Percentiles rank a stretch among this genome's conserved stretches.
Conservation (phyloP, 192 early-diverging fungal species). For the Lobosporangium transversale region DNA sequence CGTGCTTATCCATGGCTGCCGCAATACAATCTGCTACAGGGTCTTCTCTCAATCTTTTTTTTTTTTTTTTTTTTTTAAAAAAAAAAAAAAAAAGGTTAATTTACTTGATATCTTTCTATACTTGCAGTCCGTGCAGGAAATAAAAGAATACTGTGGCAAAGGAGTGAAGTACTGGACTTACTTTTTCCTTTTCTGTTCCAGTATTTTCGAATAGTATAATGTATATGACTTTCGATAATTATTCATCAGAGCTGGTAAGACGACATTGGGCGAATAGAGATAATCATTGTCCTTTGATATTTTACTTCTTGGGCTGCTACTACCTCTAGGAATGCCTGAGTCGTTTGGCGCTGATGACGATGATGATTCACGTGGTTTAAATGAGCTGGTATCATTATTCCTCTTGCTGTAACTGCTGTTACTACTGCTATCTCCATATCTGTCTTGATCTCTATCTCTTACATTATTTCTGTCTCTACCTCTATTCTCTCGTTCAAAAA, state of each 20-base stretch:
- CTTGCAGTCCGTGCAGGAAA: too few relatives aligned
- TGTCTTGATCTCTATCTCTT: not conserved
- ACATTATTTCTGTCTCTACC: not conserved
- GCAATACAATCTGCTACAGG: constrained; percentile 32
- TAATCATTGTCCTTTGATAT: constrained; percentile 18
- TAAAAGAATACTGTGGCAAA: too few relatives aligned
- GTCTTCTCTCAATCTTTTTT: constrained; percentile 18
- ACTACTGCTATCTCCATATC: too few relatives aligned
- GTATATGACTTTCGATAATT: constrained; percentile 17
- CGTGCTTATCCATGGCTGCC: not conserved
- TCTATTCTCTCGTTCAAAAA: not conserved
- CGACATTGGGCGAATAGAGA: constrained; percentile 48
- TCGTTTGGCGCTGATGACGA: not conserved
- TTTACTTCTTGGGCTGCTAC: too few relatives aligned
- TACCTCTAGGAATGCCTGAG: too few relatives aligned
- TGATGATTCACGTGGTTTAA: constrained; percentile 12
- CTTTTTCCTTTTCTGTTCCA: constrained; percentile 42
- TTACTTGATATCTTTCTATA: too few relatives aligned
- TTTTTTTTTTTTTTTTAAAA: too few relatives aligned
- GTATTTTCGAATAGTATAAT: constrained; percentile 17
- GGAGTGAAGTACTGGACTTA: too few relatives aligned
- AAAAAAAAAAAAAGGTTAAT: too few relatives aligned
- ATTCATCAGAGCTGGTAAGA: constrained; percentile 28
- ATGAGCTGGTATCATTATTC: not conserved
- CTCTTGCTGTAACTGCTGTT: not conserved